phyloP scores from a whole-genome alignment of 169 alveolate species.

The Plasmodium inui region DNA sequence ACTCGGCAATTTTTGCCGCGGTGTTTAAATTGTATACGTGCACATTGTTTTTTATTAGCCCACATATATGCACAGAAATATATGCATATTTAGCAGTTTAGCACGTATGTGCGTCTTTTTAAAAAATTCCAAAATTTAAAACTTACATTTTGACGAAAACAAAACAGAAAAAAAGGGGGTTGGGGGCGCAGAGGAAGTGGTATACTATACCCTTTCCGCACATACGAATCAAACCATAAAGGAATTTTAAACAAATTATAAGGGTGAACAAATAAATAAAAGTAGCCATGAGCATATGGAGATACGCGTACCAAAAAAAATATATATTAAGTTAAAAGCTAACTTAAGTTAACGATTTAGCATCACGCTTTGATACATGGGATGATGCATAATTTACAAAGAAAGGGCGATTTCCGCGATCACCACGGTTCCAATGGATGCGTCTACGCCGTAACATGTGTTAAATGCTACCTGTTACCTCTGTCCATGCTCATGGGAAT shows the following conservation, averaged over 20 bases:
- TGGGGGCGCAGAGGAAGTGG: background rate
- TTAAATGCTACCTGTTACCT: background rate
- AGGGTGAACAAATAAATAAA: background rate
- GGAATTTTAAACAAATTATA: background rate
- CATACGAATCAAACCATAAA: background rate
- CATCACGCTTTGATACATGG: background rate
- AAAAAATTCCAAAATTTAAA: background rate
- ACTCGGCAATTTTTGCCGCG: background rate
- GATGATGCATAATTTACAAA: background rate
- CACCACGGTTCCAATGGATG: background rate
- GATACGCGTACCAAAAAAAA: background rate
- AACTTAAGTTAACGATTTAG: background rate
- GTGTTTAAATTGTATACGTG: background rate
- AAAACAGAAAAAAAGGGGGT: background rate
- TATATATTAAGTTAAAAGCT: background rate
- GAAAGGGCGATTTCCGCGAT: background rate
- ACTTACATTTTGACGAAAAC: background rate
- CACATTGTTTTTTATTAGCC: background rate
- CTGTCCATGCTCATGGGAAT: background rate
- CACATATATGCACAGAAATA: background rate
- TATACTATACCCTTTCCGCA: background rate
- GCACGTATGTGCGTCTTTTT: background rate
- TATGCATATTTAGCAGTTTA: background rate
- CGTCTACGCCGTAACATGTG: background rate
- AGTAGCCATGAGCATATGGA: background rate